Evolutionary conservation across 192 early-diverging fungal species (phyloP).

Genomic region (Backusella macrospora): DNA sequence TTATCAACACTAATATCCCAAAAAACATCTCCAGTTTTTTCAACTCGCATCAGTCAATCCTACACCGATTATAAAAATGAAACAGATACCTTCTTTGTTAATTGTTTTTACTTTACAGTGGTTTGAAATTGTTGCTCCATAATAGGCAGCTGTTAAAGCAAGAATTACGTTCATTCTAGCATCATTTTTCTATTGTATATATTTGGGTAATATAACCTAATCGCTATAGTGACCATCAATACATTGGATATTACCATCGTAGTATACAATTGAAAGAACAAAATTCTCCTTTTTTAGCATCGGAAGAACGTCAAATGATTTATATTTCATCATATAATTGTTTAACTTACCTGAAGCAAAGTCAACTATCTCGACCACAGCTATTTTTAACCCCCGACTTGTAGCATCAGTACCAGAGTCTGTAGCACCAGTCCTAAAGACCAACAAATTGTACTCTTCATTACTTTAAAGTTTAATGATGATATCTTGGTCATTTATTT

Average conservation of each 20-base stretch:
- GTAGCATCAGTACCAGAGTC: slow-evolving; percentile 91
- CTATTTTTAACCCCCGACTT: slow-evolving; percentile 90
- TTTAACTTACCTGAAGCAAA: slow-evolving; percentile 72
- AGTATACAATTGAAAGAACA: slow-evolving; percentile 92
- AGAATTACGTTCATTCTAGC: slow-evolving; percentile 95
- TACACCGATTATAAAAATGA: no score
- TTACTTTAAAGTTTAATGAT: slow-evolving; percentile 62
- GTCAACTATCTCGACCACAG: slow-evolving; percentile 94
- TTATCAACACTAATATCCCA: no score
- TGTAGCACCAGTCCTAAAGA: slow-evolving; percentile 95
- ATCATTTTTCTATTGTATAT: slow-evolving; percentile 89
- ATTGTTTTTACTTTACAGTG: slow-evolving; percentile 85
- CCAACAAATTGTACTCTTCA: slow-evolving; percentile 79
- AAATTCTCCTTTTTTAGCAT: slow-evolving; percentile 88
- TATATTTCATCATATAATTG: slow-evolving; percentile 71
- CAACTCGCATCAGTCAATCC: no score
- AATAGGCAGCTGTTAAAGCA: slow-evolving; percentile 84
- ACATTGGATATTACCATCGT: slow-evolving; percentile 67
- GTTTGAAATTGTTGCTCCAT: slow-evolving; percentile 92
- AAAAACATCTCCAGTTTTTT: no score
- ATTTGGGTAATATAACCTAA: not conserved
- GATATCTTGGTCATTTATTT: slow-evolving; percentile 65
- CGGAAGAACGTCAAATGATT: slow-evolving; percentile 92
- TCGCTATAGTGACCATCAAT: not conserved
- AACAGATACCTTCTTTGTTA: no score